Evolutionary conservation across 352 stramenopile genomes (phyloP).

Genomic region (Saprolegnia diclina): DNA sequence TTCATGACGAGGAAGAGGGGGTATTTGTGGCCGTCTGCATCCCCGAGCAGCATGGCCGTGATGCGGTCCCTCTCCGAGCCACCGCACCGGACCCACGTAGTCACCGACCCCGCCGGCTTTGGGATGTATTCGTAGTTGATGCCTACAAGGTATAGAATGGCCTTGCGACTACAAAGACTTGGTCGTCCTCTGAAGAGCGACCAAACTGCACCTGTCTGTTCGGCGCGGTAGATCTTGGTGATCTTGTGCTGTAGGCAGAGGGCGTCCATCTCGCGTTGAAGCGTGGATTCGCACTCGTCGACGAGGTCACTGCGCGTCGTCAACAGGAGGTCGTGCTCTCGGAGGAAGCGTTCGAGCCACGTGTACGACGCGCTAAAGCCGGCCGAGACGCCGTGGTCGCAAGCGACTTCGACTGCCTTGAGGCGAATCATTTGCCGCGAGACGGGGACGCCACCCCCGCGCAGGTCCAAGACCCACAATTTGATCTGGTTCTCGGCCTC

Average conservation of each 20-base stretch:
- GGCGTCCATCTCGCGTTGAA: slow-evolving; percentile 15
- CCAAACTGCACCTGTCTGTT: no score
- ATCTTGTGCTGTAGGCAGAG: slow-evolving; percentile 25
- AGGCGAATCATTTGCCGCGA: slow-evolving; percentile 29
- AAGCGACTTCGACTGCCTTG: slow-evolving; percentile 29
- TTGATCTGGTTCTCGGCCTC: slow-evolving; percentile 31
- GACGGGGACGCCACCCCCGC: slow-evolving; percentile 30
- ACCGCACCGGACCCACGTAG: slow-evolving; percentile 30
- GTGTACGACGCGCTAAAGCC: neutral
- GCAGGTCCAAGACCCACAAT: slow-evolving; percentile 29
- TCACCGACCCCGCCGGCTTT: slow-evolving; percentile 31
- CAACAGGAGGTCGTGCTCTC: slow-evolving; percentile 25
- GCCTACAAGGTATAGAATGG: no score
- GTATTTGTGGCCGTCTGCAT: slow-evolving; percentile 27
- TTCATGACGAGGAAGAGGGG: slow-evolving; percentile 31
- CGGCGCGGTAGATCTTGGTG: slow-evolving; percentile 28
- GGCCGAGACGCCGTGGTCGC: neutral
- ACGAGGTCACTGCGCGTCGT: slow-evolving; percentile 7
- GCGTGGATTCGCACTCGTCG: neutral
- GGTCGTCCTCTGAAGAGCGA: no score
- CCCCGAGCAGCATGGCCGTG: slow-evolving; percentile 30
- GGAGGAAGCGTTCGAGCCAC: slow-evolving; percentile 28
- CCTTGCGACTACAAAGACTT: no score
- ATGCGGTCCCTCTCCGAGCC: slow-evolving; percentile 29
- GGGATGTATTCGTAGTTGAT: slow-evolving; percentile 35